Percentiles rank a stretch among this genome's conserved stretches.
Evolutionary conservation across 805 yeast species (phyloP).

Genomic region (Yamadazyma scolyti): DNA sequence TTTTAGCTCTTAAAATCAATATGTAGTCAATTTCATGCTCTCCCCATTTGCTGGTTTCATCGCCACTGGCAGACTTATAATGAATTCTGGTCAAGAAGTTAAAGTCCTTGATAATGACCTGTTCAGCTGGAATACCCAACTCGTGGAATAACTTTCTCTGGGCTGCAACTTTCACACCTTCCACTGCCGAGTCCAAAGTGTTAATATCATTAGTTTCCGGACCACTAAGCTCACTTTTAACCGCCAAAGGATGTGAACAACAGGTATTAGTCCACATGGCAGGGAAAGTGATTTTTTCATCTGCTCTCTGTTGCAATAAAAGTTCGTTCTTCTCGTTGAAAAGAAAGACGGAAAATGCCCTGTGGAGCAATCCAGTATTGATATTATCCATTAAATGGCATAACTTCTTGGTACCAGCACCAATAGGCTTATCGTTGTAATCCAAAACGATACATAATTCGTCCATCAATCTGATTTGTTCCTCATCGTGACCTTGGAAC

Average conservation of each 20-base stretch:
- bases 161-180: slow-evolving; percentile 85
- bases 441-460: slow-evolving; percentile 94
- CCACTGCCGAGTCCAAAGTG: slow-evolving; percentile 54
- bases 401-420: slow-evolving; percentile 90
- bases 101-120: slow-evolving; percentile 64
- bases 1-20: slow-evolving; percentile 61
- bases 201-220: slow-evolving; percentile 21
- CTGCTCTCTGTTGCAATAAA: slow-evolving; percentile 91
- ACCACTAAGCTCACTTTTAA: slow-evolving; percentile 79
- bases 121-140: slow-evolving; percentile 69
- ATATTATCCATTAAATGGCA: slow-evolving; percentile 89
- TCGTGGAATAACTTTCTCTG: slow-evolving; percentile 91
- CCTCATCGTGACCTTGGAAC: slow-evolving; percentile 88
- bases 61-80: slow-evolving; percentile 79
- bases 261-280: slow-evolving; percentile 98
- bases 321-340: slow-evolving; percentile 76
- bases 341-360: slow-evolving; percentile 94
- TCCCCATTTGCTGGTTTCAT: slow-evolving; percentile 78
- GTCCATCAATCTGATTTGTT: slow-evolving; percentile 92
- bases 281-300: slow-evolving; percentile 95
- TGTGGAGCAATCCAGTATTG: slow-evolving; percentile 79
- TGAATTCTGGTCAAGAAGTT: slow-evolving; percentile 90
- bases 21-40: slow-evolving; percentile 98
- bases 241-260: slow-evolving; percentile 94
- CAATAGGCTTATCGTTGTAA: slow-evolving; percentile 80